Percentiles rank a stretch among this genome's conserved stretches.
Evolutionary conservation across 352 stramenopile species (phyloP).

Genomic region (Albugo candida): DNA sequence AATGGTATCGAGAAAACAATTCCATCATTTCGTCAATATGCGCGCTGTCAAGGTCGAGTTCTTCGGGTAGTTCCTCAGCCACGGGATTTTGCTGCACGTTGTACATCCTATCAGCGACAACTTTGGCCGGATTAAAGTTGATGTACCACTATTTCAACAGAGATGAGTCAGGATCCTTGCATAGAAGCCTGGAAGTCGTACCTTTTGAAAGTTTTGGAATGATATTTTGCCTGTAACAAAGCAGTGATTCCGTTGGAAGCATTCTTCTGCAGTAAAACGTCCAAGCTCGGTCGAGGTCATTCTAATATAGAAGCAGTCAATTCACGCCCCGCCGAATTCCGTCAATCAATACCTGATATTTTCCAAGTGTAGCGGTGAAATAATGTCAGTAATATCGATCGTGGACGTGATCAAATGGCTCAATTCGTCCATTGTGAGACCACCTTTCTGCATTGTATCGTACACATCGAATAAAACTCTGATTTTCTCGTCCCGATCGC

Average conservation of each 20-base stretch:
- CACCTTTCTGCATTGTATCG: slow-evolving; percentile 24
- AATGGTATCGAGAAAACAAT: too few species aligned
- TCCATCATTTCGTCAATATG: too few species aligned
- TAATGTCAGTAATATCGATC: slow-evolving; percentile 16
- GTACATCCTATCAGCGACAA: too few species aligned
- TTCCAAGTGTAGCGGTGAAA: slow-evolving; percentile 45
- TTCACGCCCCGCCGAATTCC: neutral
- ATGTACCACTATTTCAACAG: too few species aligned
- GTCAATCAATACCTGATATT: slow-evolving; percentile 19
- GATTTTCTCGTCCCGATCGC: slow-evolving; percentile 73
- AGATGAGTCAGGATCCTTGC: too few species aligned
- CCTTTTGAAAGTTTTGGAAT: too few species aligned
- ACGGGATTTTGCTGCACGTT: too few species aligned
- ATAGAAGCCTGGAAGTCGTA: too few species aligned
- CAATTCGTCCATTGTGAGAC: slow-evolving; percentile 14
- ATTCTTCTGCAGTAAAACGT: slow-evolving; percentile 43
- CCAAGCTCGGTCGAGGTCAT: slow-evolving; percentile 43
- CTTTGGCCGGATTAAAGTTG: too few species aligned
- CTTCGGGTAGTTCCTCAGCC: too few species aligned
- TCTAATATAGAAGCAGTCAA: slow-evolving; percentile 10
- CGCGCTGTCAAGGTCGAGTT: too few species aligned
- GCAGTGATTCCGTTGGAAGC: slow-evolving; percentile 17
- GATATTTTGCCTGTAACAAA: too few species aligned
- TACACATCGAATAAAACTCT: slow-evolving; percentile 72
- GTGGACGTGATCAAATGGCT: slow-evolving; percentile 12